A percentile compares a stretch with the other conserved stretches of the same genome.
Evolutionary conservation across 2,329 filamentous ascomycete genomes (phyloP).

Genomic region (Aspergillus sp.): DNA sequence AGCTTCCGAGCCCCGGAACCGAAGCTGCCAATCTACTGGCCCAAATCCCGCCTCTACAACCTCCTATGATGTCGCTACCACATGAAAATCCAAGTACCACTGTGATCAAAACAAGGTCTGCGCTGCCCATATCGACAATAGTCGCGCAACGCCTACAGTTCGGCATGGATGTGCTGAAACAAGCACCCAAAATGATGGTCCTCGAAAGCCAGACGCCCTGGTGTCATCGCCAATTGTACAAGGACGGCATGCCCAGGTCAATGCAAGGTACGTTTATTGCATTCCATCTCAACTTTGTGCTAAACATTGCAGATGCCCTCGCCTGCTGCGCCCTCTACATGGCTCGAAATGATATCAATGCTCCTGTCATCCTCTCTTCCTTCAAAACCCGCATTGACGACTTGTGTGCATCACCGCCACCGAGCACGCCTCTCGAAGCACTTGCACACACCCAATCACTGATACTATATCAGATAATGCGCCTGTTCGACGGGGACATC

Average conservation of each 20-base stretch:
- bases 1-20: not conserved
- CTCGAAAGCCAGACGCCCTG: slow-evolving; percentile 54
- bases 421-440: slow-evolving; percentile 26
- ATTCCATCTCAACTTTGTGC: not conserved
- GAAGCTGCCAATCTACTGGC: not conserved
- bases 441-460: slow-evolving; percentile 53
- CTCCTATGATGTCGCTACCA: not conserved
- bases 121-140: slow-evolving; percentile 21
- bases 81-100: not conserved
- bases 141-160: slow-evolving; percentile 31
- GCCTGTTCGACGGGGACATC: slow-evolving; percentile 56
- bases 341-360: slow-evolving; percentile 52
- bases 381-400: slow-evolving; percentile 51
- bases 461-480: slow-evolving; percentile 53
- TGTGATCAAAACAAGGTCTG: slow-evolving; percentile 8
- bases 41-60: not conserved
- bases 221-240: slow-evolving; percentile 56
- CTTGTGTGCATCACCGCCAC: slow-evolving; percentile 41
- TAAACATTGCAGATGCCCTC: slow-evolving; percentile 49
- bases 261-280: slow-evolving; percentile 48
- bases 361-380: slow-evolving; percentile 51
- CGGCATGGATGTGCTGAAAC: slow-evolving; percentile 50
- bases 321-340: slow-evolving; percentile 57
- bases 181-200: slow-evolving; percentile 50
- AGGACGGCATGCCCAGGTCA: slow-evolving; percentile 52